A percentile compares a stretch with the other conserved stretches of the same genome.
Evolutionary conservation across 768 basidiomycete genomes (phyloP).

Genomic region (Boletus tylopilopsis): DNA sequence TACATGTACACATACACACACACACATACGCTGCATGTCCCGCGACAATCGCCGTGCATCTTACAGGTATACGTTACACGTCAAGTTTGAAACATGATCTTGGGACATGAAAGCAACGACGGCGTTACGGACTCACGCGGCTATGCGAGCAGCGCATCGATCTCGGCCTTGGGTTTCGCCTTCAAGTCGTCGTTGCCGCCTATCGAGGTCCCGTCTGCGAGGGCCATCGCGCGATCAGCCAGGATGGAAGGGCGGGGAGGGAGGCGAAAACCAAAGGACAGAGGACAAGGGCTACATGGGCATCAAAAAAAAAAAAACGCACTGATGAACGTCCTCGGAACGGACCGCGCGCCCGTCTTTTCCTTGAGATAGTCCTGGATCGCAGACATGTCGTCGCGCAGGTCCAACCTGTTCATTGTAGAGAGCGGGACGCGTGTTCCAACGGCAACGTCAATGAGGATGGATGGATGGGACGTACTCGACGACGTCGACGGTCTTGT

Average conservation of each 20-base stretch:
- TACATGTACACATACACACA: too few species aligned
- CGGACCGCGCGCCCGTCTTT: conserved; percentile 67
- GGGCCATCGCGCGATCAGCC: not conserved
- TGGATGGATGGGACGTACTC: conserved; percentile 39
- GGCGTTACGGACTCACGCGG: not conserved
- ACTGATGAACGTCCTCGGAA: conserved; percentile 80
- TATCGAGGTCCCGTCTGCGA: conserved; percentile 16
- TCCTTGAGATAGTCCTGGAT: conserved; percentile 64
- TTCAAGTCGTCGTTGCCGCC: conserved; percentile 24
- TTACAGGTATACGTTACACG: too few species aligned
- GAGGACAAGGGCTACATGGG: not conserved
- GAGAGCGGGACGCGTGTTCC: too few species aligned
- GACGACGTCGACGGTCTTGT: conserved; percentile 36
- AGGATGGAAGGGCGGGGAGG: not conserved
- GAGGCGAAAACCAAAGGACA: not conserved
- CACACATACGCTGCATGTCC: too few species aligned
- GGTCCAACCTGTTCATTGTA: conserved; percentile 45
- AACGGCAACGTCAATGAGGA: too few species aligned
- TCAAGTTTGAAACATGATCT: too few species aligned
- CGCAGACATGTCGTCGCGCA: conserved; percentile 49
- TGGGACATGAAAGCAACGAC: too few species aligned
- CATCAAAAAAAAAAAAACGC: conserved; percentile 10
- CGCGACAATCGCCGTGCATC: too few species aligned
- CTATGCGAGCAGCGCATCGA: conserved; percentile 13
- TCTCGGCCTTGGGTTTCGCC: not conserved